Evolutionary conservation across 208 protist species (phyloP).

Genomic region (Leptomonas pyrrhocoris): DNA sequence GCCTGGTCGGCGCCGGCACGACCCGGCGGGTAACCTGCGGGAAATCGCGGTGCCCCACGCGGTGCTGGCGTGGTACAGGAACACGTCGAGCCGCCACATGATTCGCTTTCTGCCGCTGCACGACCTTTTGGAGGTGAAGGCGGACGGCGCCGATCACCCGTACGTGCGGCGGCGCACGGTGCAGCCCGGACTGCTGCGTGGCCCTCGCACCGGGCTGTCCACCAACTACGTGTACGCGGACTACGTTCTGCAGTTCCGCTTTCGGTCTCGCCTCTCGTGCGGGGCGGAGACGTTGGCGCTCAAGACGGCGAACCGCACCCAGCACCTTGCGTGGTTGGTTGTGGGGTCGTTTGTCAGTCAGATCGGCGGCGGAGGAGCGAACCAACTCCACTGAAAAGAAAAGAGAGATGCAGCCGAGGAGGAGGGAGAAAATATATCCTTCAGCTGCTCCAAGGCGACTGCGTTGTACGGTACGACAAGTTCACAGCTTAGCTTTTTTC

Average conservation of each 20-base stretch:
- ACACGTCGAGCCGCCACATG: conserved; percentile 47
- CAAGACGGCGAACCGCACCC: conserved; percentile 45
- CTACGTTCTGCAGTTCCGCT: conserved; percentile 62
- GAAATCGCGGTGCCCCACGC: conserved; percentile 30
- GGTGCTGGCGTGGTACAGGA: conserved; percentile 57
- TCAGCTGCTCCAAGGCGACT: no score
- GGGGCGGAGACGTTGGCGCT: conserved; percentile 61
- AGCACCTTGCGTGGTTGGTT: conserved; percentile 69
- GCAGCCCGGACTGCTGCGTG: conserved; percentile 45
- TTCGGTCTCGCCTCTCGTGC: conserved; percentile 39
- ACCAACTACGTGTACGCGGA: conserved; percentile 52
- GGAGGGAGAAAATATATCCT: neutral
- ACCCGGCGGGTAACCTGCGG: neutral
- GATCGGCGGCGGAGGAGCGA: conserved; percentile 25
- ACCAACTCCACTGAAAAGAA: neutral
- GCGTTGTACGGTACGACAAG: no score
- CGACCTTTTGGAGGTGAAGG: conserved; percentile 50
- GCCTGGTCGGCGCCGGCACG: neutral
- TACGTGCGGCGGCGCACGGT: conserved; percentile 51
- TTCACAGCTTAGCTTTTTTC: no score
- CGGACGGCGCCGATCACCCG: conserved; percentile 45
- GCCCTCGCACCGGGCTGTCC: conserved; percentile 29
- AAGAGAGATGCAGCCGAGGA: neutral
- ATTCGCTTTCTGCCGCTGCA: conserved; percentile 61
- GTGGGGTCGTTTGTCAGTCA: conserved; percentile 64